Percentiles rank a stretch among this genome's conserved stretches.
Conservation (phyloP, 139 green algal genomes). For the Tetradesmus lagerheimii region DNA sequence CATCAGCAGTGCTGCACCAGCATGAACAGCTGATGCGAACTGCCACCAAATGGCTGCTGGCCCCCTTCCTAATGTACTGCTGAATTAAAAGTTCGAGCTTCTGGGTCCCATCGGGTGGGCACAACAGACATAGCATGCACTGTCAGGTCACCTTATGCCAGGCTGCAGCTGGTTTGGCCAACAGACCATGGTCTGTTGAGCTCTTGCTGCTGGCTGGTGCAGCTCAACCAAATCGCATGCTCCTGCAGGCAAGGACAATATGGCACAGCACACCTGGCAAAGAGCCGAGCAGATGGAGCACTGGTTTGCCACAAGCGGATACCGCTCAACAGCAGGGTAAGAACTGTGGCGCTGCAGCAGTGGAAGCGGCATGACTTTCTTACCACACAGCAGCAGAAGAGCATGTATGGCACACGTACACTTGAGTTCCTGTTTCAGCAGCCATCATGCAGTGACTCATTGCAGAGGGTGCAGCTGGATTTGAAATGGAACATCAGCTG, state of each 20-base stretch:
- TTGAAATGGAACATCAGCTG: background rate
- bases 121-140: background rate
- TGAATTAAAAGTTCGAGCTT: slow-evolving; percentile 38
- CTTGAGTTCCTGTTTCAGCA: too few species aligned
- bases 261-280: slow-evolving; percentile 57
- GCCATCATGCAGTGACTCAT: too few species aligned
- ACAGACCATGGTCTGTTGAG: too few species aligned
- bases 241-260: slow-evolving; percentile 48
- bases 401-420: too few species aligned
- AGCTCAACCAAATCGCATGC: background rate
- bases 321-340: slow-evolving; percentile 39
- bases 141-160: background rate
- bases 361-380: too few species aligned
- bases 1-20: background rate
- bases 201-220: background rate
- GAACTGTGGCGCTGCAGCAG: background rate
- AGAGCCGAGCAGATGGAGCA: slow-evolving; percentile 51
- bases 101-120: slow-evolving; percentile 44
- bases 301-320: slow-evolving; percentile 74
- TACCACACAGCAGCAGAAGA: too few species aligned
- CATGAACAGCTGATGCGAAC: background rate
- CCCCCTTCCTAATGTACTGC: background rate
- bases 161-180: background rate
- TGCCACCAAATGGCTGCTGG: background rate
- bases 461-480: too few species aligned